phyloP scores from a whole-genome alignment of 441 rosid genomes.

The Pelargonium fulgidum region DNA sequence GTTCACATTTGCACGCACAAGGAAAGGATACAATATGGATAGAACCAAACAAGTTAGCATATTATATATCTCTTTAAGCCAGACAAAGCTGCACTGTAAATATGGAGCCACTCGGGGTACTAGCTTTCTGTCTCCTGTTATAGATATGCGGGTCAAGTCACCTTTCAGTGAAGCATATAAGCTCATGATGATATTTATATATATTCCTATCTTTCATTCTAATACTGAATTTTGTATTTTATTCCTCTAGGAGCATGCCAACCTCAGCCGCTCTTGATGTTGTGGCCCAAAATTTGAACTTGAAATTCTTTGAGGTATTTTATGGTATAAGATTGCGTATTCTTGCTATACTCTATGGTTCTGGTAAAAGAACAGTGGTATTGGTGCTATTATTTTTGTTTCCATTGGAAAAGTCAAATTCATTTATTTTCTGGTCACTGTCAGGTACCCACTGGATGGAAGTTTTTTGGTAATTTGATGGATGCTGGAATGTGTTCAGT shows the following conservation, averaged over 20 bases:
- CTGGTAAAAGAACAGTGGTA: not conserved
- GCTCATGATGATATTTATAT: not conserved
- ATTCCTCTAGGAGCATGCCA: constrained; percentile 88
- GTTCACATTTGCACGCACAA: not conserved
- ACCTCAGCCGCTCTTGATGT: constrained; percentile 98
- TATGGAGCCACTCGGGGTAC: not conserved
- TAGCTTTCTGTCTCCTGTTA: not conserved
- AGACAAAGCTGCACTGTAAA: not conserved
- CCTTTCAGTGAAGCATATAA: constrained; percentile 1
- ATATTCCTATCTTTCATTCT: not conserved
- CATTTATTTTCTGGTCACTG: constrained; percentile 16
- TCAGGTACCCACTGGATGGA: constrained; percentile 98
- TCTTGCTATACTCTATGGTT: constrained; percentile 13
- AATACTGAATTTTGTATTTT: constrained; percentile 9
- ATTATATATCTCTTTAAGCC: no score
- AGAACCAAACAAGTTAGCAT: not conserved
- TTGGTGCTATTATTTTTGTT: not conserved
- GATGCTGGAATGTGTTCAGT: constrained; percentile 92
- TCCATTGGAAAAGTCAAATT: not conserved
- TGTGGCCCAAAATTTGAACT: constrained; percentile 69
- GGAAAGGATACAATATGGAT: not conserved
- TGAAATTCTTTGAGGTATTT: constrained; percentile 91
- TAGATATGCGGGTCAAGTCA: not conserved
- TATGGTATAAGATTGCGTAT: not conserved
- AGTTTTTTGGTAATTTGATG: constrained; percentile 96